Conservation (phyloP, 257 asterid genomes). For the Solanum chiquidenum region DNA sequence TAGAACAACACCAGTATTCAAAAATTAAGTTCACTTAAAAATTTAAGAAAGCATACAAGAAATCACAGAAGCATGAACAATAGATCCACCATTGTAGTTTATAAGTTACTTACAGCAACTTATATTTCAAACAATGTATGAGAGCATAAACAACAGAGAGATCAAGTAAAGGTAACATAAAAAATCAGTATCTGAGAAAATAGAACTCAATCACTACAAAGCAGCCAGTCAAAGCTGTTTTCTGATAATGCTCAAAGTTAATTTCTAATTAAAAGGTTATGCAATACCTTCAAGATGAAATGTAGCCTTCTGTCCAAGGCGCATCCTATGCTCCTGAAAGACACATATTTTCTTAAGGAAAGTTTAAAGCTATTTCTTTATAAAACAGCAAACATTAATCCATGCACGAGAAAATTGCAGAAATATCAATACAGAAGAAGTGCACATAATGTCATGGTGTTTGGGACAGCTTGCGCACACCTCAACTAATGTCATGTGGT, state of each 20-base stretch:
- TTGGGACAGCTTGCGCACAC: background rate
- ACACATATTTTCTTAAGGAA: background rate
- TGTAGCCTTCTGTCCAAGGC: constrained; percentile 93
- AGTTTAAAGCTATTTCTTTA: background rate
- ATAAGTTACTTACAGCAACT: background rate
- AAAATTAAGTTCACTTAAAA: background rate
- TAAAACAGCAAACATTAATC: background rate
- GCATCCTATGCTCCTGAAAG: constrained; percentile 81
- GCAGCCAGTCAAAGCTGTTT: background rate
- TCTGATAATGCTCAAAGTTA: background rate
- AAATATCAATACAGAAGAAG: background rate
- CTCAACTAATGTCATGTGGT: background rate
- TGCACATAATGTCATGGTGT: background rate
- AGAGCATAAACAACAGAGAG: background rate
- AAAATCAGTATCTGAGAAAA: background rate
- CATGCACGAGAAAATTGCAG: background rate
- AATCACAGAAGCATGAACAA: too few relatives aligned
- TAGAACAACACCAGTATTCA: background rate
- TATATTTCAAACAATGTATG: background rate
- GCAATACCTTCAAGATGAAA: constrained; percentile 92
- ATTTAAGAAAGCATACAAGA: too few relatives aligned
- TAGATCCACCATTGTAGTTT: background rate
- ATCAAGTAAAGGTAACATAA: background rate
- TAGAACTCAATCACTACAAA: background rate
- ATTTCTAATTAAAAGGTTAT: background rate